A percentile compares a stretch with the other conserved stretches of the same genome.
Evolutionary conservation across 768 basidiomycete genomes (phyloP).

Genomic region (Tubosaeta sp.): DNA sequence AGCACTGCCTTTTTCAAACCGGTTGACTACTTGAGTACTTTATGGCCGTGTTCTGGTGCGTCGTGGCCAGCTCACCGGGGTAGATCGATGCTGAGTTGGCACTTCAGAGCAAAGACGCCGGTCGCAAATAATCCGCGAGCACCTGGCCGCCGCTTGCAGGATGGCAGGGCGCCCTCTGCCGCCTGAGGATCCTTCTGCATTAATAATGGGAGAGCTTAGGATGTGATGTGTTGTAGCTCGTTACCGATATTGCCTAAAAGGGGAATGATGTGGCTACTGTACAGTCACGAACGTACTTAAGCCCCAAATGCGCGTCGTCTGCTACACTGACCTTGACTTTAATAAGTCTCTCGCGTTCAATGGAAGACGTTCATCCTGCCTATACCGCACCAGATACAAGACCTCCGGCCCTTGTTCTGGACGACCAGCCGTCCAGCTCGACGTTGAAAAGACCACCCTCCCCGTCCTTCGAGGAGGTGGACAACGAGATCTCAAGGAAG

Average conservation of each 20-base stretch:
- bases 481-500: conserved; percentile 51
- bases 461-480: conserved; percentile 49
- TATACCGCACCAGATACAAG: neutral
- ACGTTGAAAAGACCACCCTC: conserved; percentile 60
- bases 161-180: conserved; percentile 45
- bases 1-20: conserved; percentile 57
- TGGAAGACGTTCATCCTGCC: conserved; percentile 12
- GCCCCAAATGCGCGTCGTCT: conserved; percentile 14
- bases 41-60: conserved; percentile 66
- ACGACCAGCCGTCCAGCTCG: conserved; percentile 15
- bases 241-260: conserved; percentile 20
- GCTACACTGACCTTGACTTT: conserved; percentile 16
- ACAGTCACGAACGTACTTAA: conserved; percentile 20
- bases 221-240: neutral
- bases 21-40: conserved; percentile 54
- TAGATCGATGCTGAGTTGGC: conserved; percentile 4
- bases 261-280: conserved; percentile 26
- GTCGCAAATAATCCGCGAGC: conserved; percentile 44
- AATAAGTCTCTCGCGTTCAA: conserved; percentile 13
- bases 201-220: neutral
- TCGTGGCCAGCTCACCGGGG: conserved; percentile 1
- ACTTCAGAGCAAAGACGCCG: conserved; percentile 47
- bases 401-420: conserved; percentile 5
- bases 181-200: conserved; percentile 7
- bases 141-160: conserved; percentile 43